phyloP scores from a whole-genome alignment of 495 filamentous ascomycete species.

The Tuber melanosporum region DNA sequence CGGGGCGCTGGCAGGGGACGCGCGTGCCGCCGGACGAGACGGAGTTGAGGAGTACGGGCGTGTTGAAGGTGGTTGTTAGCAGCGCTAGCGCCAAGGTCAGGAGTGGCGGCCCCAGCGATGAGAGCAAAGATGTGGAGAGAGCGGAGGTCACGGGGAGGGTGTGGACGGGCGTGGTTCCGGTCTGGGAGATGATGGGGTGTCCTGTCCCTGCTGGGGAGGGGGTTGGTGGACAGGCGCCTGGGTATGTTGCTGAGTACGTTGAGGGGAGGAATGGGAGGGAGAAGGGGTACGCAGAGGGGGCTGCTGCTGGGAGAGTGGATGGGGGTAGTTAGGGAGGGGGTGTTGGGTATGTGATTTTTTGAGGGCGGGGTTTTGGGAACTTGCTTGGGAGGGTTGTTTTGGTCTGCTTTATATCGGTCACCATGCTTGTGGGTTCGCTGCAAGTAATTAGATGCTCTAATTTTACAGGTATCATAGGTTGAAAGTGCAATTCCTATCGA shows the following conservation, averaged over 20 bases:
- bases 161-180: conserved; percentile 82
- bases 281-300: conserved; percentile 51
- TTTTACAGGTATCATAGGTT: neutral
- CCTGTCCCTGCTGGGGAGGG: conserved; percentile 63
- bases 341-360: neutral
- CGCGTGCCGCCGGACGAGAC: conserved; percentile 64
- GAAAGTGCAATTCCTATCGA: neutral
- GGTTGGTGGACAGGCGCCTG: conserved; percentile 54
- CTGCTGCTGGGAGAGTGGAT: conserved; percentile 35
- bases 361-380: neutral
- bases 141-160: conserved; percentile 55
- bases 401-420: neutral
- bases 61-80: conserved; percentile 63
- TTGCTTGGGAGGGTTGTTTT: neutral
- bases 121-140: conserved; percentile 59
- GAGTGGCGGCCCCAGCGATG: conserved; percentile 62
- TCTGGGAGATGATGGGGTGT: conserved; percentile 58
- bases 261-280: conserved; percentile 51
- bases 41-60: conserved; percentile 71
- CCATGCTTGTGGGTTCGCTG: neutral
- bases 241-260: conserved; percentile 57
- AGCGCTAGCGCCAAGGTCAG: conserved; percentile 76
- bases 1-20: conserved; percentile 61
- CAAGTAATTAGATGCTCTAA: neutral
- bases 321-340: neutral